Conservation (phyloP, 2,329 filamentous ascomycete species). For the Dactylellina drechsleri region DNA sequence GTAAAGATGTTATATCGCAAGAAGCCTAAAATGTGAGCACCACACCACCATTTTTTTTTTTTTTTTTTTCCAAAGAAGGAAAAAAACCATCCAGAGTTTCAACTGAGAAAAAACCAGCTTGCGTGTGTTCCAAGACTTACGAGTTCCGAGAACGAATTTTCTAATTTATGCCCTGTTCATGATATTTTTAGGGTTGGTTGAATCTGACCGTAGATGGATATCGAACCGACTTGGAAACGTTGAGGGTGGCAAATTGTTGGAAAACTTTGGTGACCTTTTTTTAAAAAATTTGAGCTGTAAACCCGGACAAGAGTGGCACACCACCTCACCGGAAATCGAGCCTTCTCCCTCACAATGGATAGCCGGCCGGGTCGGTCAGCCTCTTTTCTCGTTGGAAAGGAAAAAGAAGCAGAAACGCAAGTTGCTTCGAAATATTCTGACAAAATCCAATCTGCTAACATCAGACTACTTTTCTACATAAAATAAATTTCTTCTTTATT, state of each 20-base stretch:
- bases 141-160: constrained; percentile 24
- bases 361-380: not conserved
- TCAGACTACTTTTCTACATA: not conserved
- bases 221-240: constrained; percentile 24
- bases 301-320: constrained; percentile 37
- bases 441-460: not conserved
- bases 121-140: constrained; percentile 46
- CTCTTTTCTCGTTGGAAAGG: not conserved
- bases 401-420: not conserved
- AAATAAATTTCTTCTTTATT: not conserved
- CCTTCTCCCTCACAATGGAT: not conserved
- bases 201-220: constrained; percentile 14
- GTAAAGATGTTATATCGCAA: constrained; percentile 29
- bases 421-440: not conserved
- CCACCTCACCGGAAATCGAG: constrained; percentile 8
- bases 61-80: constrained; percentile 2
- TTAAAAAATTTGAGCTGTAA: constrained; percentile 4
- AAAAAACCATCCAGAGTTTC: too few relatives aligned
- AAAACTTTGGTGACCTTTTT: constrained; percentile 9
- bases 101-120: constrained; percentile 9
- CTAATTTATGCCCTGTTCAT: not conserved
- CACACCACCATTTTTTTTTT: constrained; percentile 46
- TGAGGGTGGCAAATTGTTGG: constrained; percentile 42
- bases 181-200: constrained; percentile 10
- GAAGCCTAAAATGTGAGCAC: constrained; percentile 18